Base-by-base conservation (phyloP, 1,139 yeast genomes). In the Geotrichum restrictum region DNA sequence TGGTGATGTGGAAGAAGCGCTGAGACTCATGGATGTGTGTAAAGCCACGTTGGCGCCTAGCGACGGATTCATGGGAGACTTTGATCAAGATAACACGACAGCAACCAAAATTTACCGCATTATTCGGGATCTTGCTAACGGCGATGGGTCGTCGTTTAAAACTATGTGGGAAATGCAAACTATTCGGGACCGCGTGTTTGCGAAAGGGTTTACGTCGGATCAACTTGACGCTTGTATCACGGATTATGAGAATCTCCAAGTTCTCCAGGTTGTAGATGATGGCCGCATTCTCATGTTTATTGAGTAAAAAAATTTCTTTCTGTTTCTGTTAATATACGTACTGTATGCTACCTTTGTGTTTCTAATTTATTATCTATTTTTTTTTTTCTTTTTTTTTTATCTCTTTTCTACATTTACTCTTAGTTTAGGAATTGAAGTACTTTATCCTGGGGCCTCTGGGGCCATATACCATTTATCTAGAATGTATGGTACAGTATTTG, bases 1-100 rank as follows among this genome's bases (percentile, higher is more conserved):
- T 49, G 87, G 80, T 56, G 98, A 94, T 69, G 97, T 94, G 37
- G 98, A 94, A 65, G 99, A 94, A 72, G 96, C 98, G 0, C 75
- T 94, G 63, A 79, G 98, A 64, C 77, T 94, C 61, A 76, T 85
- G 56, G 85, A 85, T 61, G 96, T 88, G 18, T 88, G 96, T 24
- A 88, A 91, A 69, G 83, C 88, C 51, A 85, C 96, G 14, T 77
- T 93, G 62, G 78, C 78, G 60, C 82, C 81, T 42, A 79, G 75
- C 56, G 74, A 68, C 61, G 58, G 48, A 7, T n/a, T 37, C 22
- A 13, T 51, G 21, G 62, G 61, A 22, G 68, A 62, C 42, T 58
- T 59, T 33, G 82, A 78, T 60, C 74, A 74, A 55, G 58, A 56
- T 16, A 83, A 80, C 60, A 75, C 75, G 53, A 71, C 81, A 37